Percentiles rank a stretch among this genome's conserved stretches.
Conservation (phyloP, 495 filamentous ascomycete genomes). For the Melanomma pulvis-pyrius region DNA sequence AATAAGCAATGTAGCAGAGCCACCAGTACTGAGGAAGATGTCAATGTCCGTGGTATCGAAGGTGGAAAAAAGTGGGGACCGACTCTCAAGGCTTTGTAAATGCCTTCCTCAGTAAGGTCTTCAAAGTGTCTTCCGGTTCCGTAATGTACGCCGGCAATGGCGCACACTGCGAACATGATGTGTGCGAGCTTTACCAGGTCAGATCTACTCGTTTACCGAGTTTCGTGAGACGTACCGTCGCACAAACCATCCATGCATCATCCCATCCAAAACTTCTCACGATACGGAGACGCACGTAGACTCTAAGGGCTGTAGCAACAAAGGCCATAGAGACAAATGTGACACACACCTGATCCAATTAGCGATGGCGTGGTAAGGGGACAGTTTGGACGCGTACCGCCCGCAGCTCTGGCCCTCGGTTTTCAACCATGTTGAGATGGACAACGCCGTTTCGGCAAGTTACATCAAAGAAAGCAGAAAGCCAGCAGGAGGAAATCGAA, state of each 20-base stretch:
- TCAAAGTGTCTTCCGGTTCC: slow-evolving; percentile 20
- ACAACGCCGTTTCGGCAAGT: too few species aligned
- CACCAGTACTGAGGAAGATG: slow-evolving; percentile 18
- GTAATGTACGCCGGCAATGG: slow-evolving; percentile 15
- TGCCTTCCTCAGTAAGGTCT: slow-evolving; percentile 6
- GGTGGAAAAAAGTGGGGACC: not conserved
- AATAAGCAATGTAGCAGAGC: slow-evolving; percentile 24
- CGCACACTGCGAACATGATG: slow-evolving; percentile 18
- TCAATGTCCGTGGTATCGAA: not conserved
- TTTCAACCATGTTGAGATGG: slow-evolving; percentile 26
- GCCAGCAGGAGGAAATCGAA: too few species aligned
- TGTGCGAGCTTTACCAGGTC: slow-evolving; percentile 11
- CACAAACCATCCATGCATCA: slow-evolving; percentile 22
- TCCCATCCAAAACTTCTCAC: slow-evolving; percentile 31
- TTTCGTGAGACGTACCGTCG: slow-evolving; percentile 5
- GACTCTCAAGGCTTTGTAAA: slow-evolving; percentile 19
- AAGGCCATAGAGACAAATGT: slow-evolving; percentile 18
- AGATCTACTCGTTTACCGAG: not conserved
- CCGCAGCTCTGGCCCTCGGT: slow-evolving; percentile 19
- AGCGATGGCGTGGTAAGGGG: not conserved
- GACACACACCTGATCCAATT: slow-evolving; percentile 8
- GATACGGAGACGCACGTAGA: slow-evolving; percentile 20
- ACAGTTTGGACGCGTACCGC: slow-evolving; percentile 11
- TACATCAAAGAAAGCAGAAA: too few species aligned
- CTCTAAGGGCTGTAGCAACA: slow-evolving; percentile 13